These are phyloP conservation scores for Quercus alba DNA, from an alignment of 306 rosid genomes.

Conservation along the genomic window DNA sequence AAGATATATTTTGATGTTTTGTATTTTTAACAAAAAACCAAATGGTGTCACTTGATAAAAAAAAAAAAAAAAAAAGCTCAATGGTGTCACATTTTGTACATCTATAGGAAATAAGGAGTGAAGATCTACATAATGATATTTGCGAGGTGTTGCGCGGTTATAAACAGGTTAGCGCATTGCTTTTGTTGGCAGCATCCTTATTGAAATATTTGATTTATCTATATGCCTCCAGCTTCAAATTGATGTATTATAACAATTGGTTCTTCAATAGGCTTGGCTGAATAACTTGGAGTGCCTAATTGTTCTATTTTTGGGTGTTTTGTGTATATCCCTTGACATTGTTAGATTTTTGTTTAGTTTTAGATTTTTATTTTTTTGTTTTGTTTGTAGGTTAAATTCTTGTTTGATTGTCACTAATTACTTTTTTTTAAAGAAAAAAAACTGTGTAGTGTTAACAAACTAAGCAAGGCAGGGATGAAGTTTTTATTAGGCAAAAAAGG, in stretches of 20 bases:
- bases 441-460: background rate
- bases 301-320: background rate
- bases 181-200: constrained; percentile 11
- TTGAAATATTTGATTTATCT: background rate
- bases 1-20: background rate
- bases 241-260: background rate
- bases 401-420: background rate
- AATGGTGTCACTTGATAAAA: constrained; percentile 1
- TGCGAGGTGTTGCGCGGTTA: constrained; percentile 94
- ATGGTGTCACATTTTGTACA: constrained; percentile 12
- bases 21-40: constrained; percentile 10
- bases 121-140: constrained; percentile 85
- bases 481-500: background rate
- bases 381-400: background rate
- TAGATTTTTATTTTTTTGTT: background rate
- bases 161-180: constrained; percentile 69
- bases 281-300: background rate
- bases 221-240: constrained; percentile 4
- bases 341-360: background rate
- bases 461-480: background rate
- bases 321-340: background rate
- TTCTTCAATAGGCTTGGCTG: background rate
- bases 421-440: background rate
- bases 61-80: constrained; percentile 1
- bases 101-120: constrained; percentile 87